Percentiles rank a stretch among this genome's conserved stretches.
Evolutionary conservation across 371 early-diverging fungal genomes (phyloP).

Genomic region (Parasitella parasitica): DNA sequence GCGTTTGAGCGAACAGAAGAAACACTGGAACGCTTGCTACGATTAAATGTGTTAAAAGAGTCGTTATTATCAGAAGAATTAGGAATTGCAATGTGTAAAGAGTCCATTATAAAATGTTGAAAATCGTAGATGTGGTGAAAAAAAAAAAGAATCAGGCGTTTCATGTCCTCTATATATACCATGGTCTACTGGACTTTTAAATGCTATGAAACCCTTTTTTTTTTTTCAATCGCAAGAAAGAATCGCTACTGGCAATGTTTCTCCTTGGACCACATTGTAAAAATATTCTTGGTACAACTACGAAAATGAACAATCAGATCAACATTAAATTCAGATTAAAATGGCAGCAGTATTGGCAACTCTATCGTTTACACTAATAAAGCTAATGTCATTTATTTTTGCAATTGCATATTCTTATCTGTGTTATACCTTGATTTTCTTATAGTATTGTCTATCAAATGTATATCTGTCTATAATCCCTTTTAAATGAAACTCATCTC

Average conservation of each 20-base stretch:
- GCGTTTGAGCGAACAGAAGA: conserved; percentile 12
- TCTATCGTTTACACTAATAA: too few relatives aligned
- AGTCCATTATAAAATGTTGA: neutral
- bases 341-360: too few relatives aligned
- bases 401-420: too few relatives aligned
- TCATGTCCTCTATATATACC: too few relatives aligned
- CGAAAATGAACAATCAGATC: neutral
- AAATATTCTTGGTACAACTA: neutral
- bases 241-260: conserved; percentile 6
- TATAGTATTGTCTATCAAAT: neutral
- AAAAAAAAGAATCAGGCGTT: too few relatives aligned
- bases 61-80: conserved; percentile 1
- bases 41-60: conserved; percentile 7
- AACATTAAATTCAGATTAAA: too few relatives aligned
- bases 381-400: too few relatives aligned
- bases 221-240: neutral
- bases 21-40: conserved; percentile 8
- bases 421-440: neutral
- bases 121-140: too few relatives aligned
- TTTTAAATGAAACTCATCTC: neutral
- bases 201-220: neutral
- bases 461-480: neutral
- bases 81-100: conserved; percentile 8
- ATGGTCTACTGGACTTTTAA: too few relatives aligned
- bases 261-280: neutral